A percentile compares a stretch with the other conserved stretches of the same genome.
These are phyloP conservation scores for Xylaria curta DNA, from an alignment of 495 filamentous ascomycete species.

Conservation along the genomic window DNA sequence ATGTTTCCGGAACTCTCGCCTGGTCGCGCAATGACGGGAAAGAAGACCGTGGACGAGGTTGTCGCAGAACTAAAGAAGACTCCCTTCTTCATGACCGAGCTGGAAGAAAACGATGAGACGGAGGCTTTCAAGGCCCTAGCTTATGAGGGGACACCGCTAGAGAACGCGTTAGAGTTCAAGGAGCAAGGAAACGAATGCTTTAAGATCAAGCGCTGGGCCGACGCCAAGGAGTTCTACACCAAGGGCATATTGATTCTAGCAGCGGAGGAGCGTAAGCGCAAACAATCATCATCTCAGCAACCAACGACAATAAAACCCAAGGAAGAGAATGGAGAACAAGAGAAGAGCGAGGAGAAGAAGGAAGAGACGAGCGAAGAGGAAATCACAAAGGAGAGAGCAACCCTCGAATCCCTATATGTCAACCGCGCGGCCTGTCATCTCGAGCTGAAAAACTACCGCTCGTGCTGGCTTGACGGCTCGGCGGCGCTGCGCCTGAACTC, in stretches of 20 bases:
- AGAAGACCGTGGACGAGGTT: slow-evolving; percentile 73
- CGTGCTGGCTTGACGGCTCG: slow-evolving; percentile 81
- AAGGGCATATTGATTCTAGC: slow-evolving; percentile 76
- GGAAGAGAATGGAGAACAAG: slow-evolving; percentile 40
- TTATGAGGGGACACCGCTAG: slow-evolving; percentile 87
- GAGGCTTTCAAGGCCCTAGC: slow-evolving; percentile 88
- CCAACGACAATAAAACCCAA: slow-evolving; percentile 32
- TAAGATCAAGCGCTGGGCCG: slow-evolving; percentile 71
- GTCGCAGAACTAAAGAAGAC: slow-evolving; percentile 76
- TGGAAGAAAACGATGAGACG: slow-evolving; percentile 81
- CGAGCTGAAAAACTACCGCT: slow-evolving; percentile 74
- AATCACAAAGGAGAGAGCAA: slow-evolving; percentile 58
- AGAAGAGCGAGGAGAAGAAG: slow-evolving; percentile 33
- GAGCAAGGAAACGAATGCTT: slow-evolving; percentile 91
- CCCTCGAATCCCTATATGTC: slow-evolving; percentile 77
- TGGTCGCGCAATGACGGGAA: slow-evolving; percentile 61
- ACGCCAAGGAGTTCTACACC: slow-evolving; percentile 90
- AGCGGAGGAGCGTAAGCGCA: slow-evolving; percentile 58
- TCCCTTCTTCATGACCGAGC: slow-evolving; percentile 93
- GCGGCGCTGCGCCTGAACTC: slow-evolving; percentile 79
- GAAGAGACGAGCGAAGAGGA: slow-evolving; percentile 52
- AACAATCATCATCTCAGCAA: slow-evolving; percentile 26
- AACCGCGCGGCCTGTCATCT: slow-evolving; percentile 91
- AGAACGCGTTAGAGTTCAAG: slow-evolving; percentile 79
- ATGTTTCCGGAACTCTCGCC: slow-evolving; percentile 61